A percentile compares a stretch with the other conserved stretches of the same genome.
Conservation (phyloP, 805 yeast genomes). For the Hanseniaspora hatyaiensis region DNA sequence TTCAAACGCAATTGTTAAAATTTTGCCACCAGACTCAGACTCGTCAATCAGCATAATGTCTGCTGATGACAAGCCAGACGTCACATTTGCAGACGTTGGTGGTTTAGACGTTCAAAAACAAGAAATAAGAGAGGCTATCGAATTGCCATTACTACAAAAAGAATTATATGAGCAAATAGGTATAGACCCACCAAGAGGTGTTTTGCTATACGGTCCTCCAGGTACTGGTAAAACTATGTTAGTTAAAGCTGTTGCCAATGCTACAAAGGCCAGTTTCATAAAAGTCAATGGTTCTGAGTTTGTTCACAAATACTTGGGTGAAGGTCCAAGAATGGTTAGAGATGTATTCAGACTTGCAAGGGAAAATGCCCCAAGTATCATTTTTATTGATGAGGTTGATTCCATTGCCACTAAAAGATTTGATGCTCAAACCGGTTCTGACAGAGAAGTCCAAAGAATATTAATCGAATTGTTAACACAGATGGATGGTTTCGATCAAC, state of each 20-base stretch:
- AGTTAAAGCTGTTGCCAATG: slow-evolving; percentile 96
- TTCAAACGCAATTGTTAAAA: slow-evolving; percentile 93
- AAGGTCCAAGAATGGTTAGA: slow-evolving; percentile 99
- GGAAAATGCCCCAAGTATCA: slow-evolving; percentile 93
- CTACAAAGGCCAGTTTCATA: slow-evolving; percentile 88
- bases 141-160: slow-evolving; percentile 87
- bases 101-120: slow-evolving; percentile 99
- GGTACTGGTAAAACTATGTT: slow-evolving; percentile 99
- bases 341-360: slow-evolving; percentile 95
- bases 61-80: slow-evolving; percentile 84
- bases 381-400: slow-evolving; percentile 96
- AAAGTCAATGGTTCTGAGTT: slow-evolving; percentile 97
- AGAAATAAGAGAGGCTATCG: slow-evolving; percentile 97
- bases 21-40: slow-evolving; percentile 97
- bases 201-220: slow-evolving; percentile 95
- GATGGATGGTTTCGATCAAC: slow-evolving; percentile 98
- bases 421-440: slow-evolving; percentile 99
- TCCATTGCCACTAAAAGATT: slow-evolving; percentile 98
- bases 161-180: slow-evolving; percentile 95
- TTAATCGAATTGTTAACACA: slow-evolving; percentile 89
- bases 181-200: slow-evolving; percentile 98
- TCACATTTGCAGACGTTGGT: slow-evolving; percentile 94
- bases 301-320: slow-evolving; percentile 95
- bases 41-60: slow-evolving; percentile 90
- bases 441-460: slow-evolving; percentile 97